Conservation (phyloP, 108 stramenopile genomes). For the Nitzschia inconspicua region DNA sequence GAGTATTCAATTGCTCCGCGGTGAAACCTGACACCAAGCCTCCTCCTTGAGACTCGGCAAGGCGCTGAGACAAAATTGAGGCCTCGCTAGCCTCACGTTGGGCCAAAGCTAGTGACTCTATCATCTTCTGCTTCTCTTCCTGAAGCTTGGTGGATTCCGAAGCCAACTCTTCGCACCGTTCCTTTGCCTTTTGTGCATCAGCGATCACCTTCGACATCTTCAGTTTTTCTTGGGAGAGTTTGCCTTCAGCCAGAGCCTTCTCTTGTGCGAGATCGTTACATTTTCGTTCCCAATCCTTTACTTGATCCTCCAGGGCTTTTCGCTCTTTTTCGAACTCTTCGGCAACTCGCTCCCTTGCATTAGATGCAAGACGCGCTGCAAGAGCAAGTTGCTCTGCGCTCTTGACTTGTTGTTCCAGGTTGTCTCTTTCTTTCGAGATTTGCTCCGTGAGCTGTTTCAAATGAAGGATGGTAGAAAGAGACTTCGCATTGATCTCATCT, state of each 20-base stretch:
- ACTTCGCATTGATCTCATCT: conserved; percentile 89
- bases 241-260: conserved; percentile 31
- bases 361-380: conserved; percentile 74
- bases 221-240: conserved; percentile 45
- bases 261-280: conserved; percentile 29
- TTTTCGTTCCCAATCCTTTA: conserved; percentile 42
- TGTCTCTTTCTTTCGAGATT: conserved; percentile 60
- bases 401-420: conserved; percentile 70
- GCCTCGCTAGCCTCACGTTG: conserved; percentile 64
- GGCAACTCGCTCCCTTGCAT: conserved; percentile 70
- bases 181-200: conserved; percentile 47
- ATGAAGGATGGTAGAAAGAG: conserved; percentile 79
- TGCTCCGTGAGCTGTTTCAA: conserved; percentile 76
- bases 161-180: conserved; percentile 72
- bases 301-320: conserved; percentile 19
- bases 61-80: conserved; percentile 33
- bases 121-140: conserved; percentile 60
- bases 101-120: conserved; percentile 69
- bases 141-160: conserved; percentile 51
- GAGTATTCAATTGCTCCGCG: conserved; percentile 62
- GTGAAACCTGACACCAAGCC: conserved; percentile 50
- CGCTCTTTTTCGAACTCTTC: conserved; percentile 75
- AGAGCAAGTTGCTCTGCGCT: conserved; percentile 76
- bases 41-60: conserved; percentile 25
- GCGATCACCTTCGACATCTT: conserved; percentile 35